Base-by-base conservation (phyloP, 306 rosid genomes). In the Dalbergia cochinchinensis region DNA sequence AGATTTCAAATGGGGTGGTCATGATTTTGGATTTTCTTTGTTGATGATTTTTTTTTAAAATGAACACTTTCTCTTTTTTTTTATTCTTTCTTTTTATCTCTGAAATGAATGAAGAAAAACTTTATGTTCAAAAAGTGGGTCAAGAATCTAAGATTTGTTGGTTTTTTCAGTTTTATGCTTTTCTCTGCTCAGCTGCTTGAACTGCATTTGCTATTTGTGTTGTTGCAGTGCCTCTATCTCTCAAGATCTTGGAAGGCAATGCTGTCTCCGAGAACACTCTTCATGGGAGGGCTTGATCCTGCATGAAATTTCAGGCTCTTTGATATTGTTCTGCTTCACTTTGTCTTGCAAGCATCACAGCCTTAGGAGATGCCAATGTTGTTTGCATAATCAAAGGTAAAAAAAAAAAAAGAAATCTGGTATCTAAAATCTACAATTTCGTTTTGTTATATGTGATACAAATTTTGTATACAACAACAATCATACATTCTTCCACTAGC, bases 181-280 rank as follows among this genome's bases (percentile, higher is more conserved):
- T 75, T 64, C 7, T 39, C 53, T 83, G 13, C 58, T 75, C 37
- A 33, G 44, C 51, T 44, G 33, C 59, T 54, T 84, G 53, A 65
- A 57, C 41, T 76, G 68, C 53, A 69, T 71, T 69, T 84, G 22
- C 15, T 65, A 6, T 37, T 41, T 45, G 39, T 15, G 59, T 60
- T 73, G 71, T 39, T 73, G 76, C 58, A 73, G 75, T 78, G 74
- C 45, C 81, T 62, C 79, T 60, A 60, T 65, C 50, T 54, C 50
- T 54, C 74, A 66, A 83, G 92, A 88, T 89, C 88, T 88, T 71
- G 44, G 22, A 35, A 67, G 44, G 7, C 73, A 78, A 78, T 84
- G 86, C 71, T 64, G 19, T 45, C 37, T 53, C 53, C n/a, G 67
- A 60, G 63, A 80, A 54, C 33, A 39, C 78, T 55, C 53, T 65